Evolutionary conservation across 208 protist genomes (phyloP).

Genomic region (Vickermania spadyakhi): DNA sequence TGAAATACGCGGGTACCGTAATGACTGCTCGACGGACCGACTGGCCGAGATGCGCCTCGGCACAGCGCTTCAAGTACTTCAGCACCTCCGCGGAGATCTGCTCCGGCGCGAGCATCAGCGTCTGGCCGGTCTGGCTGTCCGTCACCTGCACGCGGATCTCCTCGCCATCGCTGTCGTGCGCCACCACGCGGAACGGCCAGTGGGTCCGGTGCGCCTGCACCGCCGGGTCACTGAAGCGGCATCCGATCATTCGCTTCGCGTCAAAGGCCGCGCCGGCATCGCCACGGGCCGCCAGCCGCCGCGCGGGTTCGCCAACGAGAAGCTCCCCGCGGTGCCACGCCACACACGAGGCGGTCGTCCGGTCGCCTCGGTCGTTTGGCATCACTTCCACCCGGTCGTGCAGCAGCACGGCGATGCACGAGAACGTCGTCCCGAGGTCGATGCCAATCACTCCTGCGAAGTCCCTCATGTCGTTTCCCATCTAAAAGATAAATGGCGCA

Average conservation of each 20-base stretch:
- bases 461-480: too few relatives aligned
- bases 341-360: constrained; percentile 98
- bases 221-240: constrained; percentile 70
- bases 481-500: too few relatives aligned
- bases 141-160: constrained; percentile 29
- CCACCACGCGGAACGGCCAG: constrained; percentile 93
- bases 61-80: constrained; percentile 95
- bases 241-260: constrained; percentile 95
- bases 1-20: constrained; percentile 99
- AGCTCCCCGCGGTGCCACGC: constrained; percentile 96
- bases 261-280: constrained; percentile 92
- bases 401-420: constrained; percentile 91
- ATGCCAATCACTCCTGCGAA: constrained; percentile 83
- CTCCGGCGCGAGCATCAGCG: constrained; percentile 87
- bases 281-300: constrained; percentile 86
- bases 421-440: constrained; percentile 95
- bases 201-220: constrained; percentile 88
- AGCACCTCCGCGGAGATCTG: constrained; percentile 97
- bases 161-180: constrained; percentile 35
- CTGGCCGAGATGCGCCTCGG: constrained; percentile 88
- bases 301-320: constrained; percentile 95
- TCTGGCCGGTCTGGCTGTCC: constrained; percentile 28
- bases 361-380: constrained; percentile 99
- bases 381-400: constrained; percentile 93
- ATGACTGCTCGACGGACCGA: constrained; percentile 94